phyloP scores from a whole-genome alignment of 1,284 basidiomycete genomes.

The Meripilus lineatus region DNA sequence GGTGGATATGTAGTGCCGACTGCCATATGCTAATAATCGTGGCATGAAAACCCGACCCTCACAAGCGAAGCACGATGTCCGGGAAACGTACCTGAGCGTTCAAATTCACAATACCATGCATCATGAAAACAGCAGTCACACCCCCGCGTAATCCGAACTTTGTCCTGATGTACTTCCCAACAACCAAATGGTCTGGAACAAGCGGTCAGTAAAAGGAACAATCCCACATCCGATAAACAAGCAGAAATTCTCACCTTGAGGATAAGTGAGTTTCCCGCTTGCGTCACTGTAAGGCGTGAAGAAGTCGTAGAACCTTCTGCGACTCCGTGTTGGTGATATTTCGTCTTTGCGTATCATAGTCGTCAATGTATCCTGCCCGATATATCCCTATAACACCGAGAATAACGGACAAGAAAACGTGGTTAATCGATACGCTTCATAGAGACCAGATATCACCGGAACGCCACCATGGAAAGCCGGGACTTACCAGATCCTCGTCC shows the following conservation, averaged over 20 bases:
- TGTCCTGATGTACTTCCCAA: slow-evolving; percentile 55
- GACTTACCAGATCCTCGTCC: slow-evolving; percentile 8
- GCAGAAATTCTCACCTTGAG: slow-evolving; percentile 37
- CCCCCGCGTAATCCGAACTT: slow-evolving; percentile 50
- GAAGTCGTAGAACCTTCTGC: slow-evolving; percentile 49
- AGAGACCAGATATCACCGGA: slow-evolving; percentile 13
- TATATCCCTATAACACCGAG: slow-evolving; percentile 39
- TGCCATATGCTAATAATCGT: slow-evolving; percentile 14
- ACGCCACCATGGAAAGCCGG: slow-evolving; percentile 3
- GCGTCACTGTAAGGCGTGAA: slow-evolving; percentile 35
- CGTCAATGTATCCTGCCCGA: slow-evolving; percentile 62
- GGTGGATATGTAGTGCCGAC: slow-evolving; percentile 1
- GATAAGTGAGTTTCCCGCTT: slow-evolving; percentile 45
- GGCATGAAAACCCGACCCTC: not conserved
- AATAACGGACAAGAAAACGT: slow-evolving; percentile 3
- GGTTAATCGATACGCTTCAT: not conserved
- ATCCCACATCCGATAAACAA: too few species aligned
- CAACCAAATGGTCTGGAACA: slow-evolving; percentile 45
- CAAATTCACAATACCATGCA: slow-evolving; percentile 64
- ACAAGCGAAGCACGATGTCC: slow-evolving; percentile 3
- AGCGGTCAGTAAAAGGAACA: not conserved
- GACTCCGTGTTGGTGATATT: slow-evolving; percentile 46
- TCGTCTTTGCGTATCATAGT: slow-evolving; percentile 69
- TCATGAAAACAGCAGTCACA: slow-evolving; percentile 62
- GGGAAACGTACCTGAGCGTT: slow-evolving; percentile 41